phyloP scores from a whole-genome alignment of 139 green algal genomes.

The Asterochloris sp. region DNA sequence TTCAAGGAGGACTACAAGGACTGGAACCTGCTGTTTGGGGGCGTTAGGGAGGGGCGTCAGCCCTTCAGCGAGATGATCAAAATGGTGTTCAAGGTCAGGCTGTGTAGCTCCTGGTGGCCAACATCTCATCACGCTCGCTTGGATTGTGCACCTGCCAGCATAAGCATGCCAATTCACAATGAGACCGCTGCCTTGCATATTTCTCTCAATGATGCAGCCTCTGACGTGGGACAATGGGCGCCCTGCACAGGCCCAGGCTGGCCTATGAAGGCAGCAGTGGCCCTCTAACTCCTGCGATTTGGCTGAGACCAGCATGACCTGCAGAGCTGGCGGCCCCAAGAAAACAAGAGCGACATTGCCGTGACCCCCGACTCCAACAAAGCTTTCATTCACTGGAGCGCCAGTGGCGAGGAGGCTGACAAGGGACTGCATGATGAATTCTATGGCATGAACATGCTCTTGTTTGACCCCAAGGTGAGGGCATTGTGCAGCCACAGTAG shows the following conservation, averaged over 20 bases:
- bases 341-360: slow-evolving; percentile 11
- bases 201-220: not conserved
- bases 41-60: not conserved
- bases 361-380: slow-evolving; percentile 14
- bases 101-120: not conserved
- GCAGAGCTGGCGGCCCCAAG: slow-evolving; percentile 6
- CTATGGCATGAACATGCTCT: slow-evolving; percentile 6
- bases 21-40: slow-evolving; percentile 9
- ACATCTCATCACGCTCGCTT: not conserved
- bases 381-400: slow-evolving; percentile 9
- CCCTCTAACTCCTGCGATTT: not conserved
- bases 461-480: not conserved
- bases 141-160: not conserved
- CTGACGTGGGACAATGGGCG: not conserved
- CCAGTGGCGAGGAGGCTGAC: slow-evolving; percentile 4
- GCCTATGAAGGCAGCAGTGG: not conserved
- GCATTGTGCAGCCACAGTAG: too few species aligned
- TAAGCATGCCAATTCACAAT: not conserved
- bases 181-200: not conserved
- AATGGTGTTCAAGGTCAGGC: slow-evolving; percentile 13
- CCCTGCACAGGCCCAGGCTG: not conserved
- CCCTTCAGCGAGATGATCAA: slow-evolving; percentile 11
- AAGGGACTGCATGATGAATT: not conserved
- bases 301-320: not conserved
- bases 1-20: slow-evolving; percentile 4